phyloP scores from a whole-genome alignment of 2,329 filamentous ascomycete species.

The Fusarium sp. region DNA sequence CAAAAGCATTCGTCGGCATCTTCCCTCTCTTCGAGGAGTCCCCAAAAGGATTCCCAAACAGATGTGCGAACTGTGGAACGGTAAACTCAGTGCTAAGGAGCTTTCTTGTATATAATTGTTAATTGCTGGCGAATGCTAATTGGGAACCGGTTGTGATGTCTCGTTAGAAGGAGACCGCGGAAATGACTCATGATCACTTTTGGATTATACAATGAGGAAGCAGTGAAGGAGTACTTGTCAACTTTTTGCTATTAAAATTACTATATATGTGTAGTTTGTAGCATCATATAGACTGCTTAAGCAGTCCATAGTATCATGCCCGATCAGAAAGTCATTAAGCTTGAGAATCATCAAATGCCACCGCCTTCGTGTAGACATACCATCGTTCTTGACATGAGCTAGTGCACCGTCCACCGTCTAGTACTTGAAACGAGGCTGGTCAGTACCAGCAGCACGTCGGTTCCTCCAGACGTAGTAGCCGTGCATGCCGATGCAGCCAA shows the following conservation, averaged over 20 bases:
- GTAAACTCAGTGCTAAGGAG: neutral
- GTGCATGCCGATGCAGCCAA: slow-evolving; percentile 65
- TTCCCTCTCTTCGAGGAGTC: slow-evolving; percentile 20
- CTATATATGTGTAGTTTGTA: no score
- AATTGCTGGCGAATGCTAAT: neutral
- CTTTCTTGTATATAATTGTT: neutral
- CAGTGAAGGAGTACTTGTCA: neutral
- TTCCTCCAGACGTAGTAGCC: slow-evolving; percentile 66
- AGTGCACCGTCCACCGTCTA: neutral
- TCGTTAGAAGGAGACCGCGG: neutral
- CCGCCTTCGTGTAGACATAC: neutral
- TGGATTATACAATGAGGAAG: neutral
- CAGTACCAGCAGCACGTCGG: slow-evolving; percentile 36
- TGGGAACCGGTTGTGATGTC: neutral
- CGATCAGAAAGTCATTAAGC: neutral
- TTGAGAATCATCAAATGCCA: neutral
- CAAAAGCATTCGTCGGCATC: slow-evolving; percentile 5
- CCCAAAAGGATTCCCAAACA: slow-evolving; percentile 22
- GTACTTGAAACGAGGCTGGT: slow-evolving; percentile 41
- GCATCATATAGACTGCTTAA: neutral
- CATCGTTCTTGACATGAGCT: no score
- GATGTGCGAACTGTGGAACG: slow-evolving; percentile 18
- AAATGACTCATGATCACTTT: neutral
- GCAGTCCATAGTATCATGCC: neutral
- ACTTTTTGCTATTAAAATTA: neutral